Evolutionary conservation across 768 basidiomycete genomes (phyloP).

Genomic region (Panus rudis): DNA sequence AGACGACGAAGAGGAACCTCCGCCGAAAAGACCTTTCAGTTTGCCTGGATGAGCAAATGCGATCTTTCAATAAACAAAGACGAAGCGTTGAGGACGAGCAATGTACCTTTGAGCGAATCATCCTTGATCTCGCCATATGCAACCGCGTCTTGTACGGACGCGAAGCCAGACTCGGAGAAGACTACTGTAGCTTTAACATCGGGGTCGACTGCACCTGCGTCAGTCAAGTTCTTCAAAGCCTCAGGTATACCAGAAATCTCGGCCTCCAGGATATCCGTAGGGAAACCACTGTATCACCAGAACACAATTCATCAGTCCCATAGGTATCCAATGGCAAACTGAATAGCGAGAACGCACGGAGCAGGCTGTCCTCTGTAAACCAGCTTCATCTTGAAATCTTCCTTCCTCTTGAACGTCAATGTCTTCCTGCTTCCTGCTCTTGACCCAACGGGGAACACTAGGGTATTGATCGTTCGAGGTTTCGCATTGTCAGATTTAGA

Average conservation of each 20-base stretch:
- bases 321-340: background rate
- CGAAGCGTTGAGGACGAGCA: background rate
- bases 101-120: conserved; percentile 64
- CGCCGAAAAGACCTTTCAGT: conserved; percentile 83
- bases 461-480: conserved; percentile 65
- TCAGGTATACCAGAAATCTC: conserved; percentile 67
- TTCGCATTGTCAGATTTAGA: conserved; percentile 38
- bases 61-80: conserved; percentile 6
- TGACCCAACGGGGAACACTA: conserved; percentile 72
- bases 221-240: conserved; percentile 78
- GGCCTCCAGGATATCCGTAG: conserved; percentile 66
- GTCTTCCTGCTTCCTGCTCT: conserved; percentile 81
- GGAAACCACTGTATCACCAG: conserved; percentile 48
- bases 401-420: conserved; percentile 75
- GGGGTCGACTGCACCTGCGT: conserved; percentile 72
- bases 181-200: conserved; percentile 80
- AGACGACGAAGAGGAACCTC: conserved; percentile 36
- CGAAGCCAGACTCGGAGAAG: conserved; percentile 82
- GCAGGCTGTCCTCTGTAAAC: conserved; percentile 62
- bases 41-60: conserved; percentile 43
- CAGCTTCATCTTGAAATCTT: conserved; percentile 75
- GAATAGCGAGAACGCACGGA: conserved; percentile 39
- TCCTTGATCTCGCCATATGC: conserved; percentile 78
- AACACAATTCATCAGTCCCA: conserved; percentile 6
- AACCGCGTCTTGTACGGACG: conserved; percentile 72